Evolutionary conservation across 768 basidiomycete genomes (phyloP).

Genomic region (Tylopilus intermedius): DNA sequence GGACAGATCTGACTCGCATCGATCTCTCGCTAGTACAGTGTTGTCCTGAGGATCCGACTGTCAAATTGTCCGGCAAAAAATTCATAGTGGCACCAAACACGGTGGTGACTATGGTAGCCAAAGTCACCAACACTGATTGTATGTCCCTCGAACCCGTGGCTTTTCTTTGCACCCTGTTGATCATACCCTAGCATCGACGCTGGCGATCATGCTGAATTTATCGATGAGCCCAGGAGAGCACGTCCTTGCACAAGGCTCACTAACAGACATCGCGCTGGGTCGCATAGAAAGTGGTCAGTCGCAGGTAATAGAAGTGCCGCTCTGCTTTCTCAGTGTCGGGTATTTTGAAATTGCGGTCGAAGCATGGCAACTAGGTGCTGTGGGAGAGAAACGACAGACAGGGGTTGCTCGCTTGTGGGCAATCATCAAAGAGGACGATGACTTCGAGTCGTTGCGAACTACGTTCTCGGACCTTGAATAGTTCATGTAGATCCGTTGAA

Average conservation of each 20-base stretch:
- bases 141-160: conserved; percentile 27
- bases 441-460: not conserved
- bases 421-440: conserved; percentile 11
- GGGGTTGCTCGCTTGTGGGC: conserved; percentile 20
- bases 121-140: conserved; percentile 66
- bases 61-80: conserved; percentile 31
- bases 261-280: conserved; percentile 59
- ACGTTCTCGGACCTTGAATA: not conserved
- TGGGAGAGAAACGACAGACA: conserved; percentile 13
- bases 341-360: conserved; percentile 48
- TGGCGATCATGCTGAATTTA: conserved; percentile 51
- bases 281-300: conserved; percentile 53
- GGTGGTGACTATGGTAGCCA: conserved; percentile 55
- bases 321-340: conserved; percentile 74
- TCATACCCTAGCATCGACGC: conserved; percentile 40
- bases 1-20: conserved; percentile 61
- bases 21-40: conserved; percentile 45
- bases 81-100: conserved; percentile 53
- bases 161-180: conserved; percentile 7
- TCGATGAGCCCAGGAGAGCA: conserved; percentile 57
- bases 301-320: conserved; percentile 45
- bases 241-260: conserved; percentile 64
- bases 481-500: not conserved
- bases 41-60: conserved; percentile 16
- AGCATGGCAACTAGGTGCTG: conserved; percentile 25